phyloP scores from a whole-genome alignment of 148 eudicot genomes.

The Silene conica region DNA sequence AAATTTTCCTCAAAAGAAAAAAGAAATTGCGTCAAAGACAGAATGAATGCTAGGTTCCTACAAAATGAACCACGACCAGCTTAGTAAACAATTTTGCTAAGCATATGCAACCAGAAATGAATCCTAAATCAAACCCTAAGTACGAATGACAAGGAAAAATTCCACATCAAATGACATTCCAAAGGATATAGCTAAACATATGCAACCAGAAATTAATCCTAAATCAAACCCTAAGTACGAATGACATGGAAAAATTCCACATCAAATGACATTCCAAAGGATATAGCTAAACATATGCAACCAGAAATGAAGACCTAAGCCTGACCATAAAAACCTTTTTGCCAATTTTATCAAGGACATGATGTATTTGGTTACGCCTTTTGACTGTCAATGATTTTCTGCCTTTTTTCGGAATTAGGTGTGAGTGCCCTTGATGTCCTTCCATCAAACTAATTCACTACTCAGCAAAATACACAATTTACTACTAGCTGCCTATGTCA shows the following conservation, averaged over 20 bases:
- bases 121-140: neutral
- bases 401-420: neutral
- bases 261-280: neutral
- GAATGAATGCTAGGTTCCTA: too few species aligned
- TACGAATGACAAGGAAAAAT: neutral
- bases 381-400: neutral
- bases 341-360: neutral
- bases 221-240: neutral
- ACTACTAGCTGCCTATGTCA: neutral
- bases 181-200: neutral
- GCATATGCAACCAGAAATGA: too few species aligned
- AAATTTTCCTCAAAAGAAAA: too few species aligned
- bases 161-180: neutral
- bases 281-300: neutral
- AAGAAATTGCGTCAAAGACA: too few species aligned
- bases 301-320: neutral
- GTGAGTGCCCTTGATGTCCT: neutral
- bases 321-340: neutral
- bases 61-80: too few species aligned
- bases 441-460: neutral
- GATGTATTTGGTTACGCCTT: neutral
- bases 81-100: neutral
- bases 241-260: neutral
- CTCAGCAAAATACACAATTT: neutral
- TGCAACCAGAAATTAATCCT: neutral